Evolutionary conservation across 768 basidiomycete species (phyloP), one percentile per base, ranked within the genome.

Genomic region (Tulasnella sp.): DNA sequence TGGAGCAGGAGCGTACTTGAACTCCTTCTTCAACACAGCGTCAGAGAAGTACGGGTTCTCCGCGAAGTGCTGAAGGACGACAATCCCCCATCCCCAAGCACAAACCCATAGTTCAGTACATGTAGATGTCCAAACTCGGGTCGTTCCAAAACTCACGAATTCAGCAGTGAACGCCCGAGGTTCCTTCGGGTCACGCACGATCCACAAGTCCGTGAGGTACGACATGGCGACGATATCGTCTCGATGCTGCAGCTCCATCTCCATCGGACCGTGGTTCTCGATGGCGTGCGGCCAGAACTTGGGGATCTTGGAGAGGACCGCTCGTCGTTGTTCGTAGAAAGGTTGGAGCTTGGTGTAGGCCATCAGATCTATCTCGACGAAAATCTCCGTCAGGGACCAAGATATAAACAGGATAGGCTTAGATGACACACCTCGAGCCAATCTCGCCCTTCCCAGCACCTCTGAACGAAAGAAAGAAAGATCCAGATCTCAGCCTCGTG

Each of bases 271-370:
- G 80, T 91, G 83, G 82, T 92, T 90, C 86, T 91, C 86, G 76
- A 94, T 82, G 52, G 92, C 90, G 74, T 90, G 85, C n/a, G 90
- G 86, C 92, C 92, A 94, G 82, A 94, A 94, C 78, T 89, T 89
- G 71, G 84, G 80, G 78, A 94, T 91, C 32, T 80, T 79, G 80
- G 89, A 89, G 63, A 86, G 80, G 62, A 88, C 80, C 73, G 83
- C 83, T 65, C 91, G 89, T 76, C 92, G 88, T 80, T 86, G 88
- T 78, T 88, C 85, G 77, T 89, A 93, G 7, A 41, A 39, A 32
- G 52, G 26, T 59, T 59, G 52, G 52, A 59, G 52, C 52, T 59
- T 59, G 52, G 52, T 11, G 52, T 59, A 59, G 26, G 52, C 52
- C 52, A 59, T 19, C 9, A 26, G 32, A 59, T 59, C 52, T 59